Evolutionary conservation across 495 filamentous ascomycete species (phyloP).

Genomic region (Lentithecium fluviatile): DNA sequence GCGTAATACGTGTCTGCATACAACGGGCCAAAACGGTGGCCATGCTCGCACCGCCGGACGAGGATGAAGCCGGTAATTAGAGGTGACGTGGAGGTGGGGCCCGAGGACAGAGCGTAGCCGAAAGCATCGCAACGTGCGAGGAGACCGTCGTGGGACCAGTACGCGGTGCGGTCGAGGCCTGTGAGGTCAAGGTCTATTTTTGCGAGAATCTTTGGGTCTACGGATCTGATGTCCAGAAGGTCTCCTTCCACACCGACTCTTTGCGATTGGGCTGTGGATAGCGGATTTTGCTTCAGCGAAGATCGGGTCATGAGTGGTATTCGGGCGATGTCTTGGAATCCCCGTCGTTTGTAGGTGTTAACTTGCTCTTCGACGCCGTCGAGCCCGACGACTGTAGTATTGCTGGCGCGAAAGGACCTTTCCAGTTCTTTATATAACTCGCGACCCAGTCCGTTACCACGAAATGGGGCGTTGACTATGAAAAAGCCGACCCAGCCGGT

Average conservation of each 20-base stretch:
- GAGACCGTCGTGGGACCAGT: conserved; percentile 30
- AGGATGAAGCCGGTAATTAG: conserved; percentile 21
- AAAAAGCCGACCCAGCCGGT: conserved; percentile 36
- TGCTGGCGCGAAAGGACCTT: background rate
- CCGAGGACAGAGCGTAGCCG: conserved; percentile 16
- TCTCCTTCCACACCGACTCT: background rate
- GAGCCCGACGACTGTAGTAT: conserved; percentile 16
- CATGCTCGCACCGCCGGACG: conserved; percentile 26
- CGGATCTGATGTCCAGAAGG: conserved; percentile 14
- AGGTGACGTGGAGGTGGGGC: background rate
- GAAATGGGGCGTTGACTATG: conserved; percentile 19
- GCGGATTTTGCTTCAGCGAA: conserved; percentile 18
- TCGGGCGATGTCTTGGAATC: conserved; percentile 12
- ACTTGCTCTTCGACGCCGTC: conserved; percentile 32
- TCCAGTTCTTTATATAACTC: conserved; percentile 9
- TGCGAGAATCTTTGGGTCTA: conserved; percentile 5
- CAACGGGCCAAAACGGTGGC: conserved; percentile 32
- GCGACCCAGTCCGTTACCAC: conserved; percentile 20
- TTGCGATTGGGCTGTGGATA: background rate
- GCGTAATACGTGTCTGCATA: conserved; percentile 21
- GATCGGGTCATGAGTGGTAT: conserved; percentile 23
- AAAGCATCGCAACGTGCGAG: conserved; percentile 23
- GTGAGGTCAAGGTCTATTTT: conserved; percentile 20
- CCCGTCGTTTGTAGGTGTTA: conserved; percentile 25
- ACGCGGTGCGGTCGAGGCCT: conserved; percentile 17